These are phyloP conservation scores for Kodamaea neixiangensis DNA, from an alignment of 805 yeast species.

Conservation along the genomic window DNA sequence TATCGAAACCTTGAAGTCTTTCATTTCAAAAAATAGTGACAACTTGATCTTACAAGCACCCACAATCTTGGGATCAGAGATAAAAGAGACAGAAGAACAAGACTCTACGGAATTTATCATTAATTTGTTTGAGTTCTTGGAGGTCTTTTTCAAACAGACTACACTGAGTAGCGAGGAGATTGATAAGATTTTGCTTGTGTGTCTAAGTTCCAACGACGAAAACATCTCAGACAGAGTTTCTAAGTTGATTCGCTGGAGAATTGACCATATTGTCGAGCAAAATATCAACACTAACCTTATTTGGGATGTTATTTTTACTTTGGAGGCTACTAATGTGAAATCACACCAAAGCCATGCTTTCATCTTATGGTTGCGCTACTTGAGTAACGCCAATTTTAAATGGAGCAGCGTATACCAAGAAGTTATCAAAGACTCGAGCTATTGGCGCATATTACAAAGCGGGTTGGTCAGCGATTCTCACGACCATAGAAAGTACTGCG, in stretches of 20 bases:
- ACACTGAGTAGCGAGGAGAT: not conserved
- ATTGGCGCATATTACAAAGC: constrained; percentile 57
- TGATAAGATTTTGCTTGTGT: constrained; percentile 11
- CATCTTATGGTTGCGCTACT: constrained; percentile 57
- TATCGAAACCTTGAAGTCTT: constrained; percentile 4
- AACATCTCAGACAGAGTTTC: constrained; percentile 38
- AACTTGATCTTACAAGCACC: constrained; percentile 7
- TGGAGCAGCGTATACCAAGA: constrained; percentile 27
- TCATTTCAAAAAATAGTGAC: not conserved
- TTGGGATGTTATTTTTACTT: constrained; percentile 49
- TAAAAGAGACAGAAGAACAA: not conserved
- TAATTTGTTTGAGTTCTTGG: constrained; percentile 8
- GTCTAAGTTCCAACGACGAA: constrained; percentile 40
- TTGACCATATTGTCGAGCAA: constrained; percentile 27
- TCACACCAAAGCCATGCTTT: constrained; percentile 43
- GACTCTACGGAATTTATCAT: not conserved
- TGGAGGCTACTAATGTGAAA: constrained; percentile 29
- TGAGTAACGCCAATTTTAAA: constrained; percentile 28
- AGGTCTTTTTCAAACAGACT: constrained; percentile 5
- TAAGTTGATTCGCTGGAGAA: constrained; percentile 57
- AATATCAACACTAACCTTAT: constrained; percentile 22
- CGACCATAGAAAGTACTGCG: constrained; percentile 67
- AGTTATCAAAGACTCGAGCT: constrained; percentile 24
- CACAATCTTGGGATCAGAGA: not conserved
- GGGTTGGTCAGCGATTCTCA: constrained; percentile 59